phyloP scores from a whole-genome alignment of 441 rosid genomes.

The Brassica balearica region DNA sequence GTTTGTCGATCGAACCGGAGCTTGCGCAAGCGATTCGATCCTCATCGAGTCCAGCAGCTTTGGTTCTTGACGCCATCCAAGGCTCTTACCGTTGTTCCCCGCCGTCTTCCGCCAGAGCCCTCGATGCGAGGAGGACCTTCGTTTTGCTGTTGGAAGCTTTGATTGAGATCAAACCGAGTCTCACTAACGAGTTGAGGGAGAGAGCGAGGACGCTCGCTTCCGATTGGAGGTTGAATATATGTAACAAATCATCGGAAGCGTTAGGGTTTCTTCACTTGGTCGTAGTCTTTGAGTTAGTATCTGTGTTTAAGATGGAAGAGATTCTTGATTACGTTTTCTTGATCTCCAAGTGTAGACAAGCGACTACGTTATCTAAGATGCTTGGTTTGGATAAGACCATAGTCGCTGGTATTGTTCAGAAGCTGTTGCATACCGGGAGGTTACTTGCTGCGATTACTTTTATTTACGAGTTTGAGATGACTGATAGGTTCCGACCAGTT shows the following conservation, averaged over 20 bases:
- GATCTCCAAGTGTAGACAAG: conserved; percentile 54
- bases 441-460: conserved; percentile 60
- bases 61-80: conserved; percentile 74
- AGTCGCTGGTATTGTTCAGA: conserved; percentile 54
- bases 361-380: conserved; percentile 49
- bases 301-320: conserved; percentile 53
- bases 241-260: conserved; percentile 50
- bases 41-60: conserved; percentile 51
- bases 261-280: conserved; percentile 69
- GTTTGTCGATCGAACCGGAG: conserved; percentile 50
- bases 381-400: conserved; percentile 54
- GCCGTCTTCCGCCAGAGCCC: conserved; percentile 35
- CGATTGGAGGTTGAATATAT: conserved; percentile 60
- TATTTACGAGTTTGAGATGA: conserved; percentile 65
- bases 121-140: conserved; percentile 53
- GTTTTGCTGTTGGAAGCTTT: conserved; percentile 63
- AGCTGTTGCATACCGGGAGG: conserved; percentile 57
- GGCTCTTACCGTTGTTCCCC: conserved; percentile 46
- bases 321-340: conserved; percentile 53
- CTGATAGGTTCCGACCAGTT: conserved; percentile 60
- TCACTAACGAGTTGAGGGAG: conserved; percentile 53
- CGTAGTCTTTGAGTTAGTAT: conserved; percentile 56
- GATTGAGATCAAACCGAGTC: conserved; percentile 45
- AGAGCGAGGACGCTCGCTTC: conserved; percentile 68
- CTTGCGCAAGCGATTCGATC: conserved; percentile 50